Evolutionary conservation across 163 green algal genomes (phyloP), one percentile per base, ranked within the genome.

Genomic region (Trebouxiophyceae sp.): DNA sequence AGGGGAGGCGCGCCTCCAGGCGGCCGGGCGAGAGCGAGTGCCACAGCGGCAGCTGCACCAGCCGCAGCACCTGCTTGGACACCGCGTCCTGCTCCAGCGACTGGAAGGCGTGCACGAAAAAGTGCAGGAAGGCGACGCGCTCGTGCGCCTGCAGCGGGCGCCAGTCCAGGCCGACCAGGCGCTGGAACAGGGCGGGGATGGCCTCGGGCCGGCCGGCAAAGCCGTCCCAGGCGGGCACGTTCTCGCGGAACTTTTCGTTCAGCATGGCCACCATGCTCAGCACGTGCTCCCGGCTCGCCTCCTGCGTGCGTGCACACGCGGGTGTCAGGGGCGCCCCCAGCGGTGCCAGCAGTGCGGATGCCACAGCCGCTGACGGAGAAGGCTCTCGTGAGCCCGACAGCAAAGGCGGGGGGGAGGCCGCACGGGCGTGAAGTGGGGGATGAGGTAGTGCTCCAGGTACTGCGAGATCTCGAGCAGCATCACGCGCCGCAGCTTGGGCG

Each of bases 381-480:
- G n/a, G n/a, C n/a, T n/a, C n/a, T n/a, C n/a, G n/a, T n/a, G n/a
- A n/a, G n/a, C n/a, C n/a, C n/a, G n/a, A n/a, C n/a, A n/a, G n/a
- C n/a, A n/a, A n/a, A n/a, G n/a, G n/a, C n/a, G n/a, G n/a, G n/a
- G n/a, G n/a, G n/a, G n/a, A n/a, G n/a, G n/a, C n/a, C n/a, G n/a
- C n/a, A n/a, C n/a, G n/a, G n/a, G n/a, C 12, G 39, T 74, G 71
- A 95, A 97, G 72, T 95, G 77, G 4, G 86, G 90, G 87, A 87
- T 95, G 31, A 98, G 81, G 74, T 97, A 98, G 65, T 88, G 86
- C 74, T 98, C 92, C 77, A 98, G 68, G 71, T 96, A 98, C 80
- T 96, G 92, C 0, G 82, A 95, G 22, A 98, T 71, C 75, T 97
- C 92, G 62, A 97, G 81, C 62, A 97, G 62, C 81, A 92, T 89